Evolutionary conservation across 116 monocot species (phyloP).

Genomic region (Posidonia oceanica): DNA sequence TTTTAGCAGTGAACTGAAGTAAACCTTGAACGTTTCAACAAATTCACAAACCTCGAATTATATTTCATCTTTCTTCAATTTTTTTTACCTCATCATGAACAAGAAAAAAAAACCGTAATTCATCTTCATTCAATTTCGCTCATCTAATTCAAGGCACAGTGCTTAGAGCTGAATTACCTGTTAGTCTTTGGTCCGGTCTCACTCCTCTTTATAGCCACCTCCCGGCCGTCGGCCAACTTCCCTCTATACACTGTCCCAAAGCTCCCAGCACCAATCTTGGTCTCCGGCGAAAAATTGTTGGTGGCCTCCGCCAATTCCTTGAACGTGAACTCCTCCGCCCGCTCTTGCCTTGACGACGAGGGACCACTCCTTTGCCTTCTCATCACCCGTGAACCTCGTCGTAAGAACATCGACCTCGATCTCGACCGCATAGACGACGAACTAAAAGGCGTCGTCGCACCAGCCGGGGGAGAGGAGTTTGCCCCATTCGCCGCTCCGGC

Average conservation of each 20-base stretch:
- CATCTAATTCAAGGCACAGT: too few relatives aligned
- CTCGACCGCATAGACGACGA: constrained; percentile 15
- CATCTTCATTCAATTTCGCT: too few relatives aligned
- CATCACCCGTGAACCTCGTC: constrained; percentile 52
- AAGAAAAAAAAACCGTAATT: too few relatives aligned
- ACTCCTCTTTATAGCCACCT: constrained; percentile 63
- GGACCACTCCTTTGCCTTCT: constrained; percentile 69
- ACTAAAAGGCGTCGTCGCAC: background rate
- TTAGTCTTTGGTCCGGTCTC: constrained; percentile 15
- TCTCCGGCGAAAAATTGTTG: constrained; percentile 29
- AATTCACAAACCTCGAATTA: too few relatives aligned
- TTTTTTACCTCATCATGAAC: too few relatives aligned
- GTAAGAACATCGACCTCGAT: constrained; percentile 28
- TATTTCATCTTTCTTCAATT: too few relatives aligned
- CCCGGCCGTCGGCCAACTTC: constrained; percentile 38
- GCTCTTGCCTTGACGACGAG: constrained; percentile 42
- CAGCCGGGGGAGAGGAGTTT: background rate
- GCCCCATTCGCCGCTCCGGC: background rate
- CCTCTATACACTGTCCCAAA: constrained; percentile 60
- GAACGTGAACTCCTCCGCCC: constrained; percentile 37
- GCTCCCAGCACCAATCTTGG: constrained; percentile 44
- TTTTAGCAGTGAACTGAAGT: too few relatives aligned
- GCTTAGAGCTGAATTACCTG: background rate
- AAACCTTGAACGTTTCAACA: too few relatives aligned
- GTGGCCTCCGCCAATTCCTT: constrained; percentile 44